phyloP scores from a whole-genome alignment of 441 rosid genomes.

The Pelargonium fulgidum region DNA sequence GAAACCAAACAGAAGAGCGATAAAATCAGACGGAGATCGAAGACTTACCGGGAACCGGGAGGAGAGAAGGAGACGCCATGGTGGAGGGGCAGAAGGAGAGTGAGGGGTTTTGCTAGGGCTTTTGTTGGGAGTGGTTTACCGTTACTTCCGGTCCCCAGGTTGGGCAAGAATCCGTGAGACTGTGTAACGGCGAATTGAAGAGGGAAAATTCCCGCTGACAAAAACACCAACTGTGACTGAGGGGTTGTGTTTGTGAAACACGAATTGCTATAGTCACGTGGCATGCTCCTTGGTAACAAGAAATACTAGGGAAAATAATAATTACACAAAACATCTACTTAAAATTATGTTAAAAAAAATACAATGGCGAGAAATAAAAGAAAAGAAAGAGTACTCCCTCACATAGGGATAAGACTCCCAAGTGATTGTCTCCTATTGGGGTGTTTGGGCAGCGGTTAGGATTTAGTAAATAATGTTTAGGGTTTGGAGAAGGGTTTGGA shows the following conservation, averaged over 20 bases:
- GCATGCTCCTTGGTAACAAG: too few relatives aligned
- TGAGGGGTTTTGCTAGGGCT: neutral
- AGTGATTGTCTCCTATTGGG: too few relatives aligned
- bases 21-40: neutral
- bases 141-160: slow-evolving; percentile 1
- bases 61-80: slow-evolving; percentile 32
- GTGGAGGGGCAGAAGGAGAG: neutral
- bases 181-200: neutral
- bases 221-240: neutral
- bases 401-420: too few relatives aligned
- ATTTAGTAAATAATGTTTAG: too few relatives aligned
- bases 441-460: too few relatives aligned
- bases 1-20: neutral
- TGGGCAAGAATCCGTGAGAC: neutral
- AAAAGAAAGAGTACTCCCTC: too few relatives aligned
- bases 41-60: slow-evolving; percentile 28
- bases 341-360: too few relatives aligned
- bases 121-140: neutral
- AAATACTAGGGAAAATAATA: too few relatives aligned
- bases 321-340: too few relatives aligned
- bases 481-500: too few relatives aligned
- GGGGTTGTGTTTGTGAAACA: neutral
- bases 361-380: too few relatives aligned
- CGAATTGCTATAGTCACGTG: neutral
- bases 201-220: neutral